Evolutionary conservation across 1,139 yeast species (phyloP).

Genomic region (Magnusiomyces fungicola): DNA sequence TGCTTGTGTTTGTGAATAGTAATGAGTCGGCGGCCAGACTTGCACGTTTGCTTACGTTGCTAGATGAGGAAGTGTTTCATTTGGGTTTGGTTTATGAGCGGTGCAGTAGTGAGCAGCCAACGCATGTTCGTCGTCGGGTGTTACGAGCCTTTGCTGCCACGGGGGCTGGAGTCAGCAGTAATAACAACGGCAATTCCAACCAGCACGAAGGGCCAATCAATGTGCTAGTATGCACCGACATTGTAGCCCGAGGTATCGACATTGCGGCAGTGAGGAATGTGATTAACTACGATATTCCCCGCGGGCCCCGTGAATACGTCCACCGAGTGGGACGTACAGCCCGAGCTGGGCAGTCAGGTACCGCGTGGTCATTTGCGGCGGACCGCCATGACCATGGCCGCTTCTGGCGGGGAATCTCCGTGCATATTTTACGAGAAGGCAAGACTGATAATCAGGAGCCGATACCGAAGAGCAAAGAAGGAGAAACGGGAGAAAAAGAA

Average conservation of each 20-base stretch:
- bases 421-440: conserved; percentile 12
- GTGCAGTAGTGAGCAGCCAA: conserved; percentile 35
- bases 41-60: conserved; percentile 48
- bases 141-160: conserved; percentile 47
- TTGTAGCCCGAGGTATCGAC: conserved; percentile 93
- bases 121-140: conserved; percentile 29
- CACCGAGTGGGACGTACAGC: conserved; percentile 98
- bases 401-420: conserved; percentile 35
- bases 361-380: conserved; percentile 59
- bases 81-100: conserved; percentile 22
- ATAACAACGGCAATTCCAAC: not conserved
- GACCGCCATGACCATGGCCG: conserved; percentile 74
- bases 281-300: conserved; percentile 84
- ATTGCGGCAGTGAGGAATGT: conserved; percentile 65
- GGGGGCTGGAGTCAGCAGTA: no score
- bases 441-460: conserved; percentile 25
- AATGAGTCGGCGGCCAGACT: conserved; percentile 81
- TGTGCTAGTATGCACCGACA: conserved; percentile 78
- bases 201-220: conserved; percentile 36
- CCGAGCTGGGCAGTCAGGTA: conserved; percentile 74
- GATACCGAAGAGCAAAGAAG: conserved; percentile 8
- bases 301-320: conserved; percentile 82
- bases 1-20: conserved; percentile 68
- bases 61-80: conserved; percentile 32
- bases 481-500: conserved; percentile 7